phyloP scores from a whole-genome alignment of 768 basidiomycete genomes.

The Boletus pseudopeckii region DNA sequence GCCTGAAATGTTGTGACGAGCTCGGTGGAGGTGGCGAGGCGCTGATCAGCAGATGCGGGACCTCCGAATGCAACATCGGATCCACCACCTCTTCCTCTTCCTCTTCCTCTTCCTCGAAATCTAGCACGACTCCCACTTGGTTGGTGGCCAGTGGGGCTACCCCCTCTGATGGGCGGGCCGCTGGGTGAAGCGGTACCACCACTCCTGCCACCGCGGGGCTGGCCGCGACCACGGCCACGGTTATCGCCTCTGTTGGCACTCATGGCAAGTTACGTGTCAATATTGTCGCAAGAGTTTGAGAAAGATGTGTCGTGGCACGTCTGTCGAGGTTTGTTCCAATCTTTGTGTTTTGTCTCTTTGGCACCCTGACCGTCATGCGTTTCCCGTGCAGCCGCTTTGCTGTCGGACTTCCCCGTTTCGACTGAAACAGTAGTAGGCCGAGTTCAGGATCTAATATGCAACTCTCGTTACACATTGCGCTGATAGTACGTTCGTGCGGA shows the following conservation, averaged over 20 bases:
- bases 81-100: slow-evolving; percentile 27
- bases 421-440: no score
- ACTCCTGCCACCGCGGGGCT: slow-evolving; percentile 5
- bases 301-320: neutral
- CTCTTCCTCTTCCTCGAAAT: slow-evolving; percentile 18
- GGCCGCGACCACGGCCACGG: slow-evolving; percentile 10
- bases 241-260: slow-evolving; percentile 9
- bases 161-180: neutral
- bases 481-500: no score
- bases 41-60: slow-evolving; percentile 33
- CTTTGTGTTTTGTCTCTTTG: no score
- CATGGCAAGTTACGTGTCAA: slow-evolving; percentile 6
- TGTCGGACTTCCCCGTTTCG: neutral
- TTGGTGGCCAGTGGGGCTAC: neutral
- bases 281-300: neutral
- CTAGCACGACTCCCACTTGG: slow-evolving; percentile 5
- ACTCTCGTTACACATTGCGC: slow-evolving; percentile 67
- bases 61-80: slow-evolving; percentile 27
- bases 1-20: slow-evolving; percentile 30
- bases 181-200: neutral
- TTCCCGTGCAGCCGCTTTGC: neutral
- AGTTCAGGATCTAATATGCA: no score
- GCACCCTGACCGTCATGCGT: neutral
- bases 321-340: neutral
- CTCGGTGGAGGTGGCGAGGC: slow-evolving; percentile 26